A percentile compares a stretch with the other conserved stretches of the same genome.
Conservation (phyloP, 192 early-diverging fungal species). For the Pecoramyces ruminantium region DNA sequence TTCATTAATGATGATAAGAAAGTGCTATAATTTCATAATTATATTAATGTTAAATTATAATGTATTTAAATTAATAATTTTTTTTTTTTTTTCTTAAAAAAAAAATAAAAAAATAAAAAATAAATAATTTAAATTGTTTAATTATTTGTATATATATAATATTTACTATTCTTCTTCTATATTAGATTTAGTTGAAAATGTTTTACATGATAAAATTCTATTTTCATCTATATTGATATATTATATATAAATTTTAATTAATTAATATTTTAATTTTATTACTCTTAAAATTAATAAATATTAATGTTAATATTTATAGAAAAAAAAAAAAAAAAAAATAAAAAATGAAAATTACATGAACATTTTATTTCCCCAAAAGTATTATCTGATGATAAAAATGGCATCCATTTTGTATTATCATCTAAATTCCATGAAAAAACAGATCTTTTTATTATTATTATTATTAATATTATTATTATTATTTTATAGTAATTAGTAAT, state of each 20-base stretch:
- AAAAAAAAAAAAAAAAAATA: too few relatives aligned
- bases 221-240: too few relatives aligned
- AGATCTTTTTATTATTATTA: neutral
- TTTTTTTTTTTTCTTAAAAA: too few relatives aligned
- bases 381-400: neutral
- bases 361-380: neutral
- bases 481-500: too few relatives aligned
- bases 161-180: neutral
- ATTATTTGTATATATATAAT: too few relatives aligned
- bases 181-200: neutral
- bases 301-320: too few relatives aligned
- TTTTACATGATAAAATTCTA: neutral
- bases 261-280: too few relatives aligned
- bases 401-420: neutral
- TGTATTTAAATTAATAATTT: too few relatives aligned
- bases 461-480: too few relatives aligned
- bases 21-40: conserved; percentile 5
- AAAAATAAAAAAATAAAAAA: conserved; percentile 1
- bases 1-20: conserved; percentile 4
- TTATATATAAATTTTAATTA: too few relatives aligned
- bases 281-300: too few relatives aligned
- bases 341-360: neutral
- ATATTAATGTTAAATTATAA: too few relatives aligned
- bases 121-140: neutral
- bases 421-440: neutral